These are phyloP conservation scores for Colletotrichum sp. DNA, from an alignment of 2,329 filamentous ascomycete genomes.

Conservation along the genomic window DNA sequence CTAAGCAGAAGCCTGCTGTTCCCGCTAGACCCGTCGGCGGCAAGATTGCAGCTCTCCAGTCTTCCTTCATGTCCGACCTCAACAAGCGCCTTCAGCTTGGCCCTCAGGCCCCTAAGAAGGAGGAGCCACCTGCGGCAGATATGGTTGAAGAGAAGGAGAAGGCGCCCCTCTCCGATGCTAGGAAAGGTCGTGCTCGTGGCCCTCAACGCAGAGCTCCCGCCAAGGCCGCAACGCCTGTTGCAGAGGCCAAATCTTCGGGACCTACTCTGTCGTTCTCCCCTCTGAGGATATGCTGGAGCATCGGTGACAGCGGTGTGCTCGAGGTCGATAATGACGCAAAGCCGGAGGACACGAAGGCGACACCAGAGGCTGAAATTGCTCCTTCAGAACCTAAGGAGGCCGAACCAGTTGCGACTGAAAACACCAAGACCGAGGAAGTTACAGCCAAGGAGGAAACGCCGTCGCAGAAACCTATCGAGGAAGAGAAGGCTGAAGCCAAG, in stretches of 20 bases:
- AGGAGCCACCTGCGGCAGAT: constrained; percentile 22
- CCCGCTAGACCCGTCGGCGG: constrained; percentile 78
- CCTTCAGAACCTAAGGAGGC: neutral
- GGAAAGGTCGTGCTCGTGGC: constrained; percentile 88
- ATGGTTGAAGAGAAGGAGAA: constrained; percentile 51
- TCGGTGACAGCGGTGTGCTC: constrained; percentile 55
- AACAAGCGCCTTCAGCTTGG: constrained; percentile 89
- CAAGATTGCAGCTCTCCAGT: constrained; percentile 91
- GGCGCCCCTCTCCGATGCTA: constrained; percentile 82
- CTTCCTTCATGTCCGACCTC: constrained; percentile 90
- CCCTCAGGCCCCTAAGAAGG: constrained; percentile 72
- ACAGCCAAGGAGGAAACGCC: neutral
- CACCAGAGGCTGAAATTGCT: neutral
- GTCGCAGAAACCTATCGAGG: neutral
- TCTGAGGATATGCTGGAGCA: constrained; percentile 55
- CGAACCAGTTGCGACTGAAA: neutral
- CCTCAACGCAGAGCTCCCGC: constrained; percentile 76
- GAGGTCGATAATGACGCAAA: constrained; percentile 34
- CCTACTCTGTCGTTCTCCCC: constrained; percentile 51
- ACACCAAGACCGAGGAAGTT: neutral
- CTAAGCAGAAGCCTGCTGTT: constrained; percentile 82
- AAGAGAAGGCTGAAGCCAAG: constrained; percentile 1
- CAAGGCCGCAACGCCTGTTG: constrained; percentile 47
- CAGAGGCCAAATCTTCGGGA: constrained; percentile 27
- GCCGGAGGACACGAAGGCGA: neutral